Conservation (phyloP, 106 monocot genomes). For the Agapanthus africanus region DNA sequence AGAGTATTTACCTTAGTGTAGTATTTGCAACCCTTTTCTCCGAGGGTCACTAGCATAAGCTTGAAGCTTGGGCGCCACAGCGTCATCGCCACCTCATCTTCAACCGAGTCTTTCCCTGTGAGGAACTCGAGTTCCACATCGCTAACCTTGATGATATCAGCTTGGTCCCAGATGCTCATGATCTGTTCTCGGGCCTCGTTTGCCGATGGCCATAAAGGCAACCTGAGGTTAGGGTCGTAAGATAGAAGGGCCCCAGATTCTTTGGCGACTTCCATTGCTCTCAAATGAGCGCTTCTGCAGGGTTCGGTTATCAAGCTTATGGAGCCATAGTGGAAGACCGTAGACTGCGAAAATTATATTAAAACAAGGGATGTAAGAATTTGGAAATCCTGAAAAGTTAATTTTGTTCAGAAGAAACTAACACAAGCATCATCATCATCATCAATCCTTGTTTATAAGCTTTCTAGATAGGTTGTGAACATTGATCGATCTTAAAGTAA, state of each 20-base stretch:
- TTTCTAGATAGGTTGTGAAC: too few species aligned
- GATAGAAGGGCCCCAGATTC: conserved; percentile 48
- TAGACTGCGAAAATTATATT: conserved; percentile 7
- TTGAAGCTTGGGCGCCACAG: conserved; percentile 23
- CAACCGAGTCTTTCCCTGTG: conserved; percentile 16
- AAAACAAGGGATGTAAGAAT: too few species aligned
- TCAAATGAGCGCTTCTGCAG: conserved; percentile 53
- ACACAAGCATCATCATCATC: too few species aligned
- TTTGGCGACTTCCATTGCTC: conserved; percentile 56
- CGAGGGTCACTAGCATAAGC: conserved; percentile 27
- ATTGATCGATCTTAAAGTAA: too few species aligned
- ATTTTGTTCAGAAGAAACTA: too few species aligned
- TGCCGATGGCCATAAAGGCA: conserved; percentile 33
- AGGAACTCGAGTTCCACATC: conserved; percentile 35
- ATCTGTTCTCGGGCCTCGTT: conserved; percentile 21
- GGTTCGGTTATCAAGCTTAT: conserved; percentile 79
- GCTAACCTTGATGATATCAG: conserved; percentile 37
- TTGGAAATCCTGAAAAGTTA: too few species aligned
- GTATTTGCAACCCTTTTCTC: conserved; percentile 32
- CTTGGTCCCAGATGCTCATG: conserved; percentile 36
- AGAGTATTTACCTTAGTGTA: conserved; percentile 41
- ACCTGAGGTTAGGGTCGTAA: conserved; percentile 50
- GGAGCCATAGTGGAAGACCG: conserved; percentile 73
- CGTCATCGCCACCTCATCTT: conserved; percentile 19
- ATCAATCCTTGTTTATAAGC: too few species aligned